Base-by-base conservation (phyloP, 108 stramenopile genomes). In the Nannochloropsis salina region DNA sequence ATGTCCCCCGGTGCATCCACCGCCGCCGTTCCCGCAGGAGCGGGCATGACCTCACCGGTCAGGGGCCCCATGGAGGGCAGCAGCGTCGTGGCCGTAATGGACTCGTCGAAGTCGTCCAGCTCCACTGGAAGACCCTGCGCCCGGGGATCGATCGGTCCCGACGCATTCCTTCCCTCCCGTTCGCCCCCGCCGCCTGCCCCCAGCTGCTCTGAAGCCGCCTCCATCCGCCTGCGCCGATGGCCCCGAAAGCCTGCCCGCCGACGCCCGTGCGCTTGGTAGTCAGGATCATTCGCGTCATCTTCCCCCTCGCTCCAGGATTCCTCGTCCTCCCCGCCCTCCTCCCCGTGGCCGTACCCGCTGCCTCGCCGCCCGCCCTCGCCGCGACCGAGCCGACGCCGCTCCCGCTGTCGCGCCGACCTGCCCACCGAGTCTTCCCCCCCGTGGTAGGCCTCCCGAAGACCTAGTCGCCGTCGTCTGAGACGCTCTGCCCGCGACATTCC, bases 261-360 rank as follows among this genome's bases (percentile, higher is more conserved):
- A 74, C 79, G 79, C 84, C n/a, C 84, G 42, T 43, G 84, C 42
- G 47, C 47, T 2, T n/a, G 20, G 15, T 84, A 61, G 47, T 42
- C 42, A 43, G 44, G 15, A 42, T 21, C 31, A 21, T 45, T 83
- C n/a, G 12, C 44, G 9, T 31, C 61, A 45, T 20, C 44, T 8
- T 45, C 84, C 84, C 61, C 20, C 5, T 45, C 84, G 44, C 41
- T 21, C 45, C 44, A 9, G 40, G 9, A 45, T 10, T 51, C 45
- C 84, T 47, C 51, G 15, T 51, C 84, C 20, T 8, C 51, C 61
- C 9, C 61, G 47, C 31, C 12, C 51, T 47, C 84, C 84, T 84
- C 45, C 51, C 40, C 51, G 47, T 51, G 21, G 18, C 21, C 61
- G 4, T 9, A 15, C 4, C 5, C 61, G 1, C 61, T n/a, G 20